Conservation (phyloP, 2,329 filamentous ascomycete species). For the Verticillium longisporum region DNA sequence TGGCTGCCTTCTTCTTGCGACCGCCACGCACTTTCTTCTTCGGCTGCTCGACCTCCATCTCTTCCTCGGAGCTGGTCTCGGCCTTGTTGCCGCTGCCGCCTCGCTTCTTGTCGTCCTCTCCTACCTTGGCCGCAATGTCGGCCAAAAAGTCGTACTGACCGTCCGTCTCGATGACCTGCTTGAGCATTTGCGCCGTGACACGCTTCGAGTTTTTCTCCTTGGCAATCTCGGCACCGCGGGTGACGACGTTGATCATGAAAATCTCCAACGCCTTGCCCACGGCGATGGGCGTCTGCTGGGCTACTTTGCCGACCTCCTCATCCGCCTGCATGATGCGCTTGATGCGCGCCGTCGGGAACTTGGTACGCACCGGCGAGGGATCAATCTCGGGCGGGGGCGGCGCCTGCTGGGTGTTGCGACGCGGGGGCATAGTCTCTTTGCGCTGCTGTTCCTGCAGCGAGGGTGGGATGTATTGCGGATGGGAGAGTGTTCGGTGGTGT, state of each 20-base stretch:
- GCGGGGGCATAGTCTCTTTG: slow-evolving; percentile 28
- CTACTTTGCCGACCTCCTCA: slow-evolving; percentile 96
- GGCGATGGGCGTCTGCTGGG: slow-evolving; percentile 92
- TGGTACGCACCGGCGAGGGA: slow-evolving; percentile 77
- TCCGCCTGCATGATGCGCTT: slow-evolving; percentile 99
- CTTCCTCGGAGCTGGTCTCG: slow-evolving; percentile 44
- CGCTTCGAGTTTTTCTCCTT: slow-evolving; percentile 78
- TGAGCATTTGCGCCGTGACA: slow-evolving; percentile 84
- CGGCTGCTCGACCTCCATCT: slow-evolving; percentile 36
- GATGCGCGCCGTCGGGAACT: slow-evolving; percentile 94
- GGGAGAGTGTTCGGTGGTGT: slow-evolving; percentile 5
- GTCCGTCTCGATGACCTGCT: slow-evolving; percentile 79
- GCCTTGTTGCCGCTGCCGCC: slow-evolving; percentile 32
- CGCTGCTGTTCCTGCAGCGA: slow-evolving; percentile 12
- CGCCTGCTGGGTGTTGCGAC: slow-evolving; percentile 28
- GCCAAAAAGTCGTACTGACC: slow-evolving; percentile 91
- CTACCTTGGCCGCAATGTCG: slow-evolving; percentile 84
- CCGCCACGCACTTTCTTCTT: slow-evolving; percentile 41
- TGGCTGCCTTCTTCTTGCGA: slow-evolving; percentile 41
- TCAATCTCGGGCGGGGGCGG: slow-evolving; percentile 36
- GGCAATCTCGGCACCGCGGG: slow-evolving; percentile 80
- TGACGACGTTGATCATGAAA: slow-evolving; percentile 94
- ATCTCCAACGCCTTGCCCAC: slow-evolving; percentile 94
- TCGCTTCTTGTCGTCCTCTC: slow-evolving; percentile 43
- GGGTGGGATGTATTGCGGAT: slow-evolving; percentile 13